Evolutionary conservation across 1,284 basidiomycete species (phyloP).

Genomic region (Ustilago nuda): DNA sequence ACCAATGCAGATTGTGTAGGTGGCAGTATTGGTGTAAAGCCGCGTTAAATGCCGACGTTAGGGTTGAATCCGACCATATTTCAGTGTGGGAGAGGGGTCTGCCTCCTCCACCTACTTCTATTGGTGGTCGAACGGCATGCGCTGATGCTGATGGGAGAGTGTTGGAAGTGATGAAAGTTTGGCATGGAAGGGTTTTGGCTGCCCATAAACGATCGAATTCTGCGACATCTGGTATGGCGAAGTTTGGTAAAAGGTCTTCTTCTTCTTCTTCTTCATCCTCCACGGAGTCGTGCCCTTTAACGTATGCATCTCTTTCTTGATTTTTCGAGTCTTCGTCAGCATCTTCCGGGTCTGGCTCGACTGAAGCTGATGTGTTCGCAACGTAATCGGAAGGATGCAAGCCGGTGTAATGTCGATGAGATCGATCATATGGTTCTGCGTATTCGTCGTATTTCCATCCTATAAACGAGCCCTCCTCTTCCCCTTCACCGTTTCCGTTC

Average conservation of each 20-base stretch:
- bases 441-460: conserved; percentile 40
- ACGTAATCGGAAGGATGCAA: background rate
- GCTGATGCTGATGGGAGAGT: background rate
- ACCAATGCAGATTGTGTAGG: conserved; percentile 9
- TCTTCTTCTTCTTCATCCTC: conserved; percentile 7
- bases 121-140: conserved; percentile 16
- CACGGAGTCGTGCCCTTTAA: background rate
- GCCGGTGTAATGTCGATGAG: background rate
- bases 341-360: background rate
- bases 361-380: background rate
- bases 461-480: background rate
- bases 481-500: background rate
- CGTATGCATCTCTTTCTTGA: background rate
- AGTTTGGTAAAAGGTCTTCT: conserved; percentile 2
- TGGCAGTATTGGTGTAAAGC: conserved; percentile 16
- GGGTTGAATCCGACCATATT: conserved; percentile 11
- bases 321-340: background rate
- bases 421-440: conserved; percentile 14
- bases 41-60: conserved; percentile 17
- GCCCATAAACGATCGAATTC: conserved; percentile 20
- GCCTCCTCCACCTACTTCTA: conserved; percentile 35
- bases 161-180: background rate
- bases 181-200: background rate
- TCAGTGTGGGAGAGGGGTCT: conserved; percentile 26
- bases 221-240: conserved; percentile 27